phyloP scores from a whole-genome alignment of 345 rosid species.

The Jatropha curcas region DNA sequence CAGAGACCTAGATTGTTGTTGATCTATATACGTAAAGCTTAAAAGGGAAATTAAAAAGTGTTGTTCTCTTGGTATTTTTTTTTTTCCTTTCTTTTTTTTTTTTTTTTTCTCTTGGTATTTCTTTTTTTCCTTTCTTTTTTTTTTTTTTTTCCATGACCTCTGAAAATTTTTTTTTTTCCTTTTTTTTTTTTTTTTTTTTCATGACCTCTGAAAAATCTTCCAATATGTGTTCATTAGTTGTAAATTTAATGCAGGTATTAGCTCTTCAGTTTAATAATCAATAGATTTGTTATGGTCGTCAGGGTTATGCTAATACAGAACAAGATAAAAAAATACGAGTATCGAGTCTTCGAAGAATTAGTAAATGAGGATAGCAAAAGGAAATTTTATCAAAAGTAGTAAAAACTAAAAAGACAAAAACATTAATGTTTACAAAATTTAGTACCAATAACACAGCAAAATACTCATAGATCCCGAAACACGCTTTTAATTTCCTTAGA shows the following conservation, averaged over 20 bases:
- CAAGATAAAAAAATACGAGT: neutral
- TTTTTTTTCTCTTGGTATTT: neutral
- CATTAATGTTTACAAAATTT: too few relatives aligned
- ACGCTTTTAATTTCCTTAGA: too few relatives aligned
- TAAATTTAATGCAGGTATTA: neutral
- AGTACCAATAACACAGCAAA: too few relatives aligned
- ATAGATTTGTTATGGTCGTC: neutral
- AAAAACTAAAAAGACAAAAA: neutral
- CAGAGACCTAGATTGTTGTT: too few relatives aligned
- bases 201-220: neutral
- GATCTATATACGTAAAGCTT: neutral
- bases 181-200: neutral
- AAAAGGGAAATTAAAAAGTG: neutral
- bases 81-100: neutral
- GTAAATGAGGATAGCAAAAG: neutral
- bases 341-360: neutral
- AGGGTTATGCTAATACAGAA: neutral
- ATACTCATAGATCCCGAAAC: too few relatives aligned
- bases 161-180: neutral
- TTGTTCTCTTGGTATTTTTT: neutral
- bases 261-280: neutral
- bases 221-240: neutral
- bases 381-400: too few relatives aligned
- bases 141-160: too few relatives aligned
- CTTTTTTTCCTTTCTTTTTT: neutral